Evolutionary conservation across 129 eudicot genomes (phyloP).

Genomic region (carrot (Daucus carota)): DH1_v3.0 NC_030381.2:44153501-44154000

Average conservation of each 20-base stretch:
- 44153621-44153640: not conserved
- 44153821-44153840: no score
- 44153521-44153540: not conserved
- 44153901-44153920: not conserved
- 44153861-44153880: not conserved
- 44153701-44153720: no score
- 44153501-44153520: not conserved
- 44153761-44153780: no score
- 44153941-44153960: not conserved
- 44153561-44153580: not conserved
- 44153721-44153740: no score
- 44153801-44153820: no score
- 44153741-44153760: no score
- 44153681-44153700: no score
- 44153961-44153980: not conserved
- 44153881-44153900: not conserved
- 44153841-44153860: no score
- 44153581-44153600: not conserved
- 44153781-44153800: no score
- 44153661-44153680: not conserved
- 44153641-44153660: not conserved
- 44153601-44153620: not conserved
- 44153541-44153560: not conserved
- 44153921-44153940: not conserved
- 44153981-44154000: conserved; percentile 31